Conservation (phyloP, 2,329 filamentous ascomycete species). For the Huntiella moniliformis region DNA sequence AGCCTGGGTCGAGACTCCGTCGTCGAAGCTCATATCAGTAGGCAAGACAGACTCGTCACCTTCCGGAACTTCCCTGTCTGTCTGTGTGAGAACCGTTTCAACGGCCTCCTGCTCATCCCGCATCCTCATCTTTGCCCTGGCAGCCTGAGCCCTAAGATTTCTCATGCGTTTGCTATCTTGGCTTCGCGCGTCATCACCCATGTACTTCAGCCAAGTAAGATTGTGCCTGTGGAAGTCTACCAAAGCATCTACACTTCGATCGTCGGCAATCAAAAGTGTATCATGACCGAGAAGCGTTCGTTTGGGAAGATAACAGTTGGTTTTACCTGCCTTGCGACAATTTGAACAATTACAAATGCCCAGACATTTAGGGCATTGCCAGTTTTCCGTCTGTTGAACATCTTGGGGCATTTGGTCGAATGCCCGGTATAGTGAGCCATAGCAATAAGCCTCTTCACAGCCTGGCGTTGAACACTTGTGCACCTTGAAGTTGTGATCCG, state of each 20-base stretch:
- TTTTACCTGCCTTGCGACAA: constrained; percentile 50
- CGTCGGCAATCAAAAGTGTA: constrained; percentile 75
- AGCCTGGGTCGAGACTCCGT: not conserved
- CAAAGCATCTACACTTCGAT: constrained; percentile 71
- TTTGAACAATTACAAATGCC: constrained; percentile 72
- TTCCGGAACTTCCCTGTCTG: not conserved
- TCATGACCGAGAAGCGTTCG: constrained; percentile 80
- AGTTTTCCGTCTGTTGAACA: constrained; percentile 61
- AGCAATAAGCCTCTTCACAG: constrained; percentile 70
- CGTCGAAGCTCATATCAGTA: not conserved
- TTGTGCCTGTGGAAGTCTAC: constrained; percentile 88
- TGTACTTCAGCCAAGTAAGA: constrained; percentile 54
- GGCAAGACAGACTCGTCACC: not conserved
- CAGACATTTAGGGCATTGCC: constrained; percentile 76
- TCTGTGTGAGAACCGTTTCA: constrained; percentile 14
- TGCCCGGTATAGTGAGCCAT: constrained; percentile 76
- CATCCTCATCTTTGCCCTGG: constrained; percentile 31
- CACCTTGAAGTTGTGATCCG: constrained; percentile 69
- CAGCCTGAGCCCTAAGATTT: constrained; percentile 34
- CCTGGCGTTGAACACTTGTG: constrained; percentile 52
- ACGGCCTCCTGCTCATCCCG: constrained; percentile 20
- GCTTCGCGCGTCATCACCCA: constrained; percentile 38
- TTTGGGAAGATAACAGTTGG: constrained; percentile 66
- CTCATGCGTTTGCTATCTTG: constrained; percentile 39
- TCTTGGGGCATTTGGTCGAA: constrained; percentile 78